Percentiles rank a stretch among this genome's conserved stretches.
Conservation (phyloP, 495 filamentous ascomycete species). For the Penicillium pancosmium region DNA sequence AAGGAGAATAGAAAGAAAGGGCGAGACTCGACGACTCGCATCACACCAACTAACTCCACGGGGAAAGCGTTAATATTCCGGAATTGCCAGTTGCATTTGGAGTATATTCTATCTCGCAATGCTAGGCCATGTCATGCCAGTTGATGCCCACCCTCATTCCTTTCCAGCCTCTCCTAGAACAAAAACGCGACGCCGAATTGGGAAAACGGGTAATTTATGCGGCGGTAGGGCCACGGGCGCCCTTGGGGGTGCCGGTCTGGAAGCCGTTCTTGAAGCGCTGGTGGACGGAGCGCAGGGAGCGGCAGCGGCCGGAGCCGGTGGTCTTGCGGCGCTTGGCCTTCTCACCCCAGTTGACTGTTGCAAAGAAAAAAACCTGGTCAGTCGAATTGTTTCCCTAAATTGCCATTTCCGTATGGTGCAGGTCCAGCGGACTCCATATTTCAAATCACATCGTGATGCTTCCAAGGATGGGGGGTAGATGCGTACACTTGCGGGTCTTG, state of each 20-base stretch:
- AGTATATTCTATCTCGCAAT: slow-evolving; percentile 41
- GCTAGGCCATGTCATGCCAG: slow-evolving; percentile 50
- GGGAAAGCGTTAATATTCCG: slow-evolving; percentile 43
- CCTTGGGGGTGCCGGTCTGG: slow-evolving; percentile 86
- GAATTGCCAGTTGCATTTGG: slow-evolving; percentile 43
- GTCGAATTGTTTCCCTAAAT: slow-evolving; percentile 24
- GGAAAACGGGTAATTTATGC: slow-evolving; percentile 42
- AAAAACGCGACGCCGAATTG: slow-evolving; percentile 48
- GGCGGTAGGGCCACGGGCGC: slow-evolving; percentile 67
- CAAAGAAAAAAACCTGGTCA: slow-evolving; percentile 33
- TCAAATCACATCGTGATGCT: slow-evolving; percentile 11
- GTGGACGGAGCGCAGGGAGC: slow-evolving; percentile 85
- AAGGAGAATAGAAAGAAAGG: slow-evolving; percentile 31
- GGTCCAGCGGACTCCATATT: no score
- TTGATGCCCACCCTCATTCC: slow-evolving; percentile 33
- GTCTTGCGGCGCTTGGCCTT: slow-evolving; percentile 99
- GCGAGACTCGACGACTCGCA: slow-evolving; percentile 32
- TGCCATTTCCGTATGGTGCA: slow-evolving; percentile 2
- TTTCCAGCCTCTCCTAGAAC: slow-evolving; percentile 49
- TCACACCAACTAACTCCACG: slow-evolving; percentile 49
- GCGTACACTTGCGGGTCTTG: slow-evolving; percentile 98
- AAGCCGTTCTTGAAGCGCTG: slow-evolving; percentile 96
- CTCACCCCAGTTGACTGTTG: slow-evolving; percentile 95
- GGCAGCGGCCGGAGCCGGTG: slow-evolving; percentile 90
- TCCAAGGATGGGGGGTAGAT: slow-evolving; percentile 26